These are phyloP conservation scores for Cystoisospora suis DNA, from an alignment of 169 alveolate species.

Conservation along the genomic window DNA sequence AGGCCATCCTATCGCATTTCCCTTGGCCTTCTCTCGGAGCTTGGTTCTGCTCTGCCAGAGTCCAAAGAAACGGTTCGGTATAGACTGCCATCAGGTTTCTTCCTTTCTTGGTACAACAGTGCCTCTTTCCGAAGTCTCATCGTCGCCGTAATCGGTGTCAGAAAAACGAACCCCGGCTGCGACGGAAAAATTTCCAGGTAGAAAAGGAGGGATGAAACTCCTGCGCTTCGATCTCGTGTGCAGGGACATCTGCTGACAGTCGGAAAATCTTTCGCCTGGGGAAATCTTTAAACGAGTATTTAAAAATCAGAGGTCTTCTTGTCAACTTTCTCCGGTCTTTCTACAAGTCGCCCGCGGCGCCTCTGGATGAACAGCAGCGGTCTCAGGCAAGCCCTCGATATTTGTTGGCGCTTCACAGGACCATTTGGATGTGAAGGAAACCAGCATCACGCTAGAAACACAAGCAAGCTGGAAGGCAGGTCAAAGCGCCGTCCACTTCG, in stretches of 20 bases:
- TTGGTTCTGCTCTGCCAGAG: too few relatives aligned
- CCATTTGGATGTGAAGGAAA: too few relatives aligned
- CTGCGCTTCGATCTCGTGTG: neutral
- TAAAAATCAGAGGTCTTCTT: neutral
- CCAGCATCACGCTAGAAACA: too few relatives aligned
- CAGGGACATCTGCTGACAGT: conserved; percentile 48
- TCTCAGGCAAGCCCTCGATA: neutral
- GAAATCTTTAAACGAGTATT: conserved; percentile 41
- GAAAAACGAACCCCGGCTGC: neutral
- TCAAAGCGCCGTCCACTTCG: too few relatives aligned
- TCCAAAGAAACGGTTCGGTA: too few relatives aligned
- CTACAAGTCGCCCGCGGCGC: neutral
- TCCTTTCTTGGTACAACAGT: too few relatives aligned
- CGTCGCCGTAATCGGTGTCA: neutral
- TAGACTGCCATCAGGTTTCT: too few relatives aligned
- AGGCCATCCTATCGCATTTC: too few relatives aligned
- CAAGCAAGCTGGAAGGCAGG: too few relatives aligned
- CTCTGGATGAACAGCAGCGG: neutral
- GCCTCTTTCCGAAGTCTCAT: too few relatives aligned
- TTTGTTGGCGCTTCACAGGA: too few relatives aligned
- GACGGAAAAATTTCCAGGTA: neutral
- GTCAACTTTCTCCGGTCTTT: neutral
- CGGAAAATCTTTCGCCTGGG: conserved; percentile 53
- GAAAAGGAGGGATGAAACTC: neutral
- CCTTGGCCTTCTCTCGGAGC: too few relatives aligned